Base-by-base conservation (phyloP, 2,329 filamentous ascomycete genomes). In the Pseudopyricularia cyperi region DNA sequence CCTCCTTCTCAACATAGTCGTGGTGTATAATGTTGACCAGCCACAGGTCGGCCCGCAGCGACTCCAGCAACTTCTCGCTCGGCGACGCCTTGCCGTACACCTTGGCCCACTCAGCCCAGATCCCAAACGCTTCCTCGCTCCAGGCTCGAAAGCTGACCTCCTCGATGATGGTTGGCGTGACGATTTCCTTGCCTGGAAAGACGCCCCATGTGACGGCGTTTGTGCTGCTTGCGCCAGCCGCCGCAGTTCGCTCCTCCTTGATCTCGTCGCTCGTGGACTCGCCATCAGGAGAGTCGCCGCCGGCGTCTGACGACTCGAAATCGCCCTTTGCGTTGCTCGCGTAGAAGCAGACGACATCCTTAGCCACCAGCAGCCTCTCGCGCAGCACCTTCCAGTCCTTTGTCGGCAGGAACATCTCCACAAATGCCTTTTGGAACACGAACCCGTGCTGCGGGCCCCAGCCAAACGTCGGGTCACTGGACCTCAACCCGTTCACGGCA, bases 201-300 rank as follows among this genome's bases (percentile, higher is more conserved):
- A 89, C 88, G 50, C 91, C 91, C 91, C 91, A 97, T 0, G 93
- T 98, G 2, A 98, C 93, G 0, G 91, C 89, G 62, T 97, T 96
- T 30, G 94, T 91, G 60, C 79, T 82, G 28, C 68, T 35, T 67
- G 60, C 65, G n/a, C 35, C 50, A 6, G 50, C 54, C 1, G 35
- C 48, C 22, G 52, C 52, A 9, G 39, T 48, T 9, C 64, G 57
- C 30, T 61, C 60, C 32, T 63, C 60, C 11, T 59, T 56, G 2
- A 64, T 67, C 52, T 66, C 65, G 50, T 63, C 65, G 30, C 15
- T 37, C 22, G 15, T 51, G 39, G 44, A 63, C 57, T 32, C 51
- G 33, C 32, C 47, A 30, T 48, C 47, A 30, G 26, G 26, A 7
- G 47, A 24, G n/a, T 22, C 26, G 17, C 47, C 47, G 47, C 30